Percentiles rank a stretch among this genome's conserved stretches.
These are phyloP conservation scores for Knufia fluminis DNA, from an alignment of 2,329 filamentous ascomycete species.

Conservation along the genomic window DNA sequence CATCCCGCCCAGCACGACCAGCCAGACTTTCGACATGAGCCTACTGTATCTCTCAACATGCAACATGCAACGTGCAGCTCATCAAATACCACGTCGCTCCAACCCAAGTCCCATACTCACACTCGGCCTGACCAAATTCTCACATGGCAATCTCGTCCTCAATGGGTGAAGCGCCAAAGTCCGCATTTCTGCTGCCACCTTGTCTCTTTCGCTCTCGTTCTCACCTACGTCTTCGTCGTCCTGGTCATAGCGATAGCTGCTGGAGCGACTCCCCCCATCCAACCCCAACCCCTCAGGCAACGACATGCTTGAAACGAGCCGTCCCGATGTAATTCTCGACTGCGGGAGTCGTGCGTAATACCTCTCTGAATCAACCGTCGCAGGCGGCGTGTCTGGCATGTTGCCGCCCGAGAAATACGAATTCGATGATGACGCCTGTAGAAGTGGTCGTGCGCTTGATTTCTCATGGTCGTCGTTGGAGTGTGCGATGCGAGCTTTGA, in stretches of 20 bases:
- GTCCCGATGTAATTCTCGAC: background rate
- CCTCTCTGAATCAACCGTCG: too few species aligned
- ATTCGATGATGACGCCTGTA: too few species aligned
- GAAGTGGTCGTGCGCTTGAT: background rate
- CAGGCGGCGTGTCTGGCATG: too few species aligned
- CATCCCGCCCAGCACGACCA: too few species aligned
- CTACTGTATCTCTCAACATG: too few species aligned
- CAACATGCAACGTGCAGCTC: too few species aligned
- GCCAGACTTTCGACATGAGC: too few species aligned
- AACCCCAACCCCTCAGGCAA: background rate
- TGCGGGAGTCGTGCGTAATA: background rate
- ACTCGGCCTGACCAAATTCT: background rate
- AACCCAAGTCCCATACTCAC: background rate
- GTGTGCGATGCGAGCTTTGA: background rate
- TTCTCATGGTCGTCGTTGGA: background rate
- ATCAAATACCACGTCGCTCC: too few species aligned
- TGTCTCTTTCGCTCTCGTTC: background rate
- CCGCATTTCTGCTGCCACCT: background rate
- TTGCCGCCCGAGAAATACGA: too few species aligned
- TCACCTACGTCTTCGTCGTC: background rate
- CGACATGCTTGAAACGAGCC: background rate
- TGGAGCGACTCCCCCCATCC: background rate
- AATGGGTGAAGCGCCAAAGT: background rate
- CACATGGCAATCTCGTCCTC: background rate
- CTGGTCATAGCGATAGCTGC: background rate